Base-by-base conservation (phyloP, 2,329 filamentous ascomycete species). In the Elsinoe perseae region DNA sequence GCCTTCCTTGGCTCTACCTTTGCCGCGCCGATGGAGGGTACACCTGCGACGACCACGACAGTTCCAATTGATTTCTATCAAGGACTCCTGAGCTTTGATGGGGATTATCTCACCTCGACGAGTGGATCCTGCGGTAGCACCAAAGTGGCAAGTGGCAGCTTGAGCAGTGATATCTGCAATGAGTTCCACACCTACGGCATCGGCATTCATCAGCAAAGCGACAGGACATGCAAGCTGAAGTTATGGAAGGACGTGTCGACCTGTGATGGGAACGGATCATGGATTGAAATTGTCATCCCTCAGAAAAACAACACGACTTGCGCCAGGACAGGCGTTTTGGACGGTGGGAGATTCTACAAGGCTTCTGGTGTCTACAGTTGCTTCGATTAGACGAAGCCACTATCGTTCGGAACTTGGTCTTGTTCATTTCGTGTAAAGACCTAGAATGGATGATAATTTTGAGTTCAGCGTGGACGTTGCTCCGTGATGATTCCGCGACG, bases 321-420 rank as follows among this genome's bases (percentile, higher is more conserved):
- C 57, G 50, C 65, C 20, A 36, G 59, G 36, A 57, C 57, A 10
- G 62, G 62, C 18, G 63, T 66, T 30, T 34, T 61, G 34, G 63
- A 65, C 54, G 63, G 62, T 18, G 64, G 64, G 20, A 61, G 52
- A 20, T 63, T 56, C 18, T 34, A 56, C 43, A 52, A 59, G 16
- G 64, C 60, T n/a, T 64, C 62, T 46, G 61, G 61, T 16, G 34
- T 66, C 2, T 64, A 64, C 62, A 58, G 58, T n/a, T 66, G 65
- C 59, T 58, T 52, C 27, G 48, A 50, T 14, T 52, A 14, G 23
- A 14, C 14, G 18, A 14, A 20, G 14, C 7, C 44, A 28, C 4
- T 36, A 14, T 44, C 25, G 40, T 44, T 44, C 25, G 20, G 20
- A n/a, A 44, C 18, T 12, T 6, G 40, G 20, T 8, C 20, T 18